These are phyloP conservation scores for Metschnikowia arizonensis DNA, from an alignment of 805 yeast species.

Conservation along the genomic window DNA sequence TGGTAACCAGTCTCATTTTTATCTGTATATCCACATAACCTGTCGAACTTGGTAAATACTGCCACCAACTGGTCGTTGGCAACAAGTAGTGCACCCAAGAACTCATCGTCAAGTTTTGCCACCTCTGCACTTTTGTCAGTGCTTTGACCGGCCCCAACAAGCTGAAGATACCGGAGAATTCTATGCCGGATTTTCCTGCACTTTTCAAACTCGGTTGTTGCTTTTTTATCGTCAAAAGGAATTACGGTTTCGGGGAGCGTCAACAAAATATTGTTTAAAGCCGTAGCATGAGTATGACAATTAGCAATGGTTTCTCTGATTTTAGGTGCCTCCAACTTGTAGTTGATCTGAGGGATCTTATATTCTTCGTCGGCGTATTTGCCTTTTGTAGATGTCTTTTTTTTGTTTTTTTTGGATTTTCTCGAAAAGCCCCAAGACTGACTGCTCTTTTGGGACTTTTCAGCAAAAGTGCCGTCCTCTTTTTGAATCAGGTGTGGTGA, in stretches of 20 bases:
- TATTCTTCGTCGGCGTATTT: slow-evolving; percentile 46
- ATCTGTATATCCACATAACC: slow-evolving; percentile 39
- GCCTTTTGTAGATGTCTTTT: slow-evolving; percentile 3
- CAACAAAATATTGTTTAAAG: slow-evolving; percentile 50
- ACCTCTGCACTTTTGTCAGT: slow-evolving; percentile 25
- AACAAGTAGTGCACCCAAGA: slow-evolving; percentile 77
- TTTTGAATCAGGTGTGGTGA: no score
- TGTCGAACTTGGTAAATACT: slow-evolving; percentile 67
- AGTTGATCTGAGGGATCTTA: slow-evolving; percentile 63
- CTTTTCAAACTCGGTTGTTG: slow-evolving; percentile 64
- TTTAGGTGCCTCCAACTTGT: slow-evolving; percentile 67
- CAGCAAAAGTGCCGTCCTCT: not conserved
- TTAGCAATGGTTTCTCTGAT: slow-evolving; percentile 67
- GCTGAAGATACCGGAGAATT: slow-evolving; percentile 76
- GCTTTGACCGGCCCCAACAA: slow-evolving; percentile 54
- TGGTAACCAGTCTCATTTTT: slow-evolving; percentile 8
- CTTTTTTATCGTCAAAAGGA: slow-evolving; percentile 60
- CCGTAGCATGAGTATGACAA: slow-evolving; percentile 69
- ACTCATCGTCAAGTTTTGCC: slow-evolving; percentile 60
- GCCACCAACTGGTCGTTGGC: slow-evolving; percentile 88
- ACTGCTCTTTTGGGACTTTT: not conserved
- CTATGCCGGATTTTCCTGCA: slow-evolving; percentile 74
- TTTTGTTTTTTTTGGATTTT: slow-evolving; percentile 1
- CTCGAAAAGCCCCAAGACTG: not conserved
- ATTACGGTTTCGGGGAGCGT: slow-evolving; percentile 43